These are phyloP conservation scores for Cercospora nicotianae DNA, from an alignment of 2,329 filamentous ascomycete species.

Conservation along the genomic window DNA sequence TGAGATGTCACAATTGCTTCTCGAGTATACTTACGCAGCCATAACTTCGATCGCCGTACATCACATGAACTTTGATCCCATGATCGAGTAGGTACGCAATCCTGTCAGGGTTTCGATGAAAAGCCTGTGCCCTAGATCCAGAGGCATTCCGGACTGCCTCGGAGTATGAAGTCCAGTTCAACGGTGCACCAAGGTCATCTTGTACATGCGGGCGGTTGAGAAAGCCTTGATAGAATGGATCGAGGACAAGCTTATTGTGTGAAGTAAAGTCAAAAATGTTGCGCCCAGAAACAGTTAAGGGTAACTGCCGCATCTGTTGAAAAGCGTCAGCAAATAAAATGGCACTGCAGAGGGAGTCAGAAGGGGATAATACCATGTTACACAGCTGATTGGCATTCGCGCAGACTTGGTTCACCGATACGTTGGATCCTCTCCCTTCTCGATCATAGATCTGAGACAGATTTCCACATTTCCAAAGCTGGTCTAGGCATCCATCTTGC, in stretches of 20 bases:
- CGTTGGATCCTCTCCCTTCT: slow-evolving; percentile 44
- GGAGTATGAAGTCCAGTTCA: slow-evolving; percentile 56
- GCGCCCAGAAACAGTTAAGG: slow-evolving; percentile 24
- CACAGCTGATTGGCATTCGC: slow-evolving; percentile 49
- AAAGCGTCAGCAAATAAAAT: not conserved
- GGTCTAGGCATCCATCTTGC: slow-evolving; percentile 55
- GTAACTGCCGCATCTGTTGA: slow-evolving; percentile 21
- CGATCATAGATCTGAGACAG: slow-evolving; percentile 47
- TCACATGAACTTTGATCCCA: slow-evolving; percentile 56
- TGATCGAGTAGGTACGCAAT: slow-evolving; percentile 56
- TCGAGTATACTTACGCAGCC: slow-evolving; percentile 29
- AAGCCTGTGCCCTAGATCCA: slow-evolving; percentile 48
- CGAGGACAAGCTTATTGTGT: slow-evolving; percentile 39
- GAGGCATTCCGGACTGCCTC: slow-evolving; percentile 32
- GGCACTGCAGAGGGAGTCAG: not conserved
- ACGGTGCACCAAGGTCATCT: slow-evolving; percentile 55
- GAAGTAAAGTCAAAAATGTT: slow-evolving; percentile 56
- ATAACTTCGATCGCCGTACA: slow-evolving; percentile 59
- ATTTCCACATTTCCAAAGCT: slow-evolving; percentile 52
- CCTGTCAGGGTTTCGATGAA: slow-evolving; percentile 51
- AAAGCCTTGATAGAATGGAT: slow-evolving; percentile 43
- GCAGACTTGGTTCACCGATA: slow-evolving; percentile 45
- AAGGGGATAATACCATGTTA: slow-evolving; percentile 26
- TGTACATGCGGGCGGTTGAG: slow-evolving; percentile 59
- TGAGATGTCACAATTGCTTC: slow-evolving; percentile 24